Evolutionary conservation across 2,329 filamentous ascomycete genomes (phyloP).

Genomic region (Fusarium kyushuense): DNA sequence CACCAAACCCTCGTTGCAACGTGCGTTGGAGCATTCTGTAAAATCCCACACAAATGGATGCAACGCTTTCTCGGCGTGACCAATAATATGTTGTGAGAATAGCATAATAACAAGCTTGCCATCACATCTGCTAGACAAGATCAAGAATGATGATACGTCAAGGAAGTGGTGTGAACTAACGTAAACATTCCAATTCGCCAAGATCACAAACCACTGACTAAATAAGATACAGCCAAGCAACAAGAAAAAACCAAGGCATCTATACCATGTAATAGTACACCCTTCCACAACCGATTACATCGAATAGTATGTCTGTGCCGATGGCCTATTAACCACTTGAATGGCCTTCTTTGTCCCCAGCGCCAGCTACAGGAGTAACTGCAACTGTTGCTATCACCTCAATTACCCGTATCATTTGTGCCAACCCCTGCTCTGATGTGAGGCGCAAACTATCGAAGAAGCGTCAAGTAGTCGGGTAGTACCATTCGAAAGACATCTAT

Average conservation of each 20-base stretch:
- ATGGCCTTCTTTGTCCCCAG: slow-evolving; percentile 2
- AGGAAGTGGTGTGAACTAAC: slow-evolving; percentile 1
- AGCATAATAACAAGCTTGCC: background rate
- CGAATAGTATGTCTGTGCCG: slow-evolving; percentile 8
- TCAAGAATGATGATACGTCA: background rate
- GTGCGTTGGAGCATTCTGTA: no score
- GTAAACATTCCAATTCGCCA: slow-evolving; percentile 37
- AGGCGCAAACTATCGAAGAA: background rate
- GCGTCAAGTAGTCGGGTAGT: background rate
- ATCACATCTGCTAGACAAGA: background rate
- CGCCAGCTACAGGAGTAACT: background rate
- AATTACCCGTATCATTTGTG: background rate
- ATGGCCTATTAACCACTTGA: slow-evolving; percentile 11
- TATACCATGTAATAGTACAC: slow-evolving; percentile 39
- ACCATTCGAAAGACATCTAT: slow-evolving; percentile 27
- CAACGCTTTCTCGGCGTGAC: background rate
- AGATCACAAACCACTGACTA: slow-evolving; percentile 20
- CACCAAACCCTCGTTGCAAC: no score
- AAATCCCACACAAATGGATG: no score
- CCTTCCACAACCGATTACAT: slow-evolving; percentile 25
- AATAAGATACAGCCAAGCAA: slow-evolving; percentile 16
- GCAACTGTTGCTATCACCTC: background rate
- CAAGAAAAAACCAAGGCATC: slow-evolving; percentile 34
- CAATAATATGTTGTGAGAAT: background rate
- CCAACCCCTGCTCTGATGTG: background rate